Evolutionary conservation across 1,139 yeast species (phyloP).

Genomic region (Magnusiomyces paraingens): DNA sequence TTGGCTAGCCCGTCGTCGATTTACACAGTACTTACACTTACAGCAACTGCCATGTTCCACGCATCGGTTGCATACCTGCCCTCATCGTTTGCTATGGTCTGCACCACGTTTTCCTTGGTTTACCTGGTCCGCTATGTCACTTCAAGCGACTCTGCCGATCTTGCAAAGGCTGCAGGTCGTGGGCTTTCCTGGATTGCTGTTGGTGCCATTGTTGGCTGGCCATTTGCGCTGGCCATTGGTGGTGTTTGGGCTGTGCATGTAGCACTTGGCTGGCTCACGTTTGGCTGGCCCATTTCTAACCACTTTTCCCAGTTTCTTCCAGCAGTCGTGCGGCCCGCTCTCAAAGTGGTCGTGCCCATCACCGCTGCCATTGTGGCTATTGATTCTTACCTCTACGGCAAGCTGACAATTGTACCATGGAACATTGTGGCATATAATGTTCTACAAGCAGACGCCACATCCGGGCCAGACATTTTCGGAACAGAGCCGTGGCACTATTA

Average conservation of each 20-base stretch:
- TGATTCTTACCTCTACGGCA: constrained; percentile 64
- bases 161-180: constrained; percentile 29
- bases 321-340: constrained; percentile 10
- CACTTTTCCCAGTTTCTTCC: background rate
- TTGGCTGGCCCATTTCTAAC: background rate
- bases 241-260: constrained; percentile 14
- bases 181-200: constrained; percentile 49
- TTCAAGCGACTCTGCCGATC: constrained; percentile 24
- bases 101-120: constrained; percentile 51
- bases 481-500: constrained; percentile 79
- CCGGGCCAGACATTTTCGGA: constrained; percentile 91
- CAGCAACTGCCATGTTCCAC: constrained; percentile 70
- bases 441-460: constrained; percentile 51
- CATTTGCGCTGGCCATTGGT: constrained; percentile 66
- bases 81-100: constrained; percentile 75
- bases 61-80: constrained; percentile 83
- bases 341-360: constrained; percentile 10
- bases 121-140: constrained; percentile 33
- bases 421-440: constrained; percentile 85
- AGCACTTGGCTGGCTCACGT: constrained; percentile 2
- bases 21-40: constrained; percentile 46
- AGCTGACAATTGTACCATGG: constrained; percentile 61
- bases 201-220: constrained; percentile 89
- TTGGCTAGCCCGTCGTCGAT: background rate
- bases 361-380: constrained; percentile 37